These are phyloP conservation scores for Botrytis pseudocinerea DNA, from an alignment of 2,329 filamentous ascomycete species.

Conservation along the genomic window DNA sequence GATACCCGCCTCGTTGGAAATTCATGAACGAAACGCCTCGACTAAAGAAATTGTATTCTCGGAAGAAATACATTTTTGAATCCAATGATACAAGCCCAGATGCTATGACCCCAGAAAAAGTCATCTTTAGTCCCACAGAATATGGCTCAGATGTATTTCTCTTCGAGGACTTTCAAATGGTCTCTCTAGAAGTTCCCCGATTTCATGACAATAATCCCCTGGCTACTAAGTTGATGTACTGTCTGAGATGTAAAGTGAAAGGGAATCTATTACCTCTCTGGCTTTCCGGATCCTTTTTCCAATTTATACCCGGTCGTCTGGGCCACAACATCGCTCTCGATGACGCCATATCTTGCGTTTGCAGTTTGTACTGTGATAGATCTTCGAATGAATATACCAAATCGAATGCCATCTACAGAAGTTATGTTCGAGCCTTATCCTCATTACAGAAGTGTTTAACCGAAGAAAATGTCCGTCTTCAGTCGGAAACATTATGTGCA, in stretches of 20 bases:
- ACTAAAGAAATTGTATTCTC: slow-evolving; percentile 21
- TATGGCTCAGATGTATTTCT: neutral
- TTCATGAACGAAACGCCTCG: slow-evolving; percentile 29
- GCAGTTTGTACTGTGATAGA: slow-evolving; percentile 23
- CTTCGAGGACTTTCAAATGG: neutral
- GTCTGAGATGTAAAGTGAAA: slow-evolving; percentile 24
- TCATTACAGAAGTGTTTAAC: slow-evolving; percentile 22
- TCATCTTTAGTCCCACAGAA: neutral
- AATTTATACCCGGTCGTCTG: slow-evolving; percentile 26
- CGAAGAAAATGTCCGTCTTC: slow-evolving; percentile 9
- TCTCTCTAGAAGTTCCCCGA: slow-evolving; percentile 9
- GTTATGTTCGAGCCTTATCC: slow-evolving; percentile 25
- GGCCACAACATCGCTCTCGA: slow-evolving; percentile 28
- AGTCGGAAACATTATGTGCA: slow-evolving; percentile 28
- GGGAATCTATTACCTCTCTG: slow-evolving; percentile 23
- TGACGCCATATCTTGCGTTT: slow-evolving; percentile 28
- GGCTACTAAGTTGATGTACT: slow-evolving; percentile 23
- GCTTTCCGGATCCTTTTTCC: slow-evolving; percentile 24
- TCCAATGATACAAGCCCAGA: slow-evolving; percentile 6
- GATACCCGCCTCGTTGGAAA: slow-evolving; percentile 26
- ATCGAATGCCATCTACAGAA: slow-evolving; percentile 19
- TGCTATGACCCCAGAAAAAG: neutral
- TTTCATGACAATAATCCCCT: slow-evolving; percentile 21
- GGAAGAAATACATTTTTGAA: slow-evolving; percentile 22
- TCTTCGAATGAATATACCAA: slow-evolving; percentile 13